Conservation (phyloP, 148 eudicot genomes). For the Arctostaphylos glauca region DNA sequence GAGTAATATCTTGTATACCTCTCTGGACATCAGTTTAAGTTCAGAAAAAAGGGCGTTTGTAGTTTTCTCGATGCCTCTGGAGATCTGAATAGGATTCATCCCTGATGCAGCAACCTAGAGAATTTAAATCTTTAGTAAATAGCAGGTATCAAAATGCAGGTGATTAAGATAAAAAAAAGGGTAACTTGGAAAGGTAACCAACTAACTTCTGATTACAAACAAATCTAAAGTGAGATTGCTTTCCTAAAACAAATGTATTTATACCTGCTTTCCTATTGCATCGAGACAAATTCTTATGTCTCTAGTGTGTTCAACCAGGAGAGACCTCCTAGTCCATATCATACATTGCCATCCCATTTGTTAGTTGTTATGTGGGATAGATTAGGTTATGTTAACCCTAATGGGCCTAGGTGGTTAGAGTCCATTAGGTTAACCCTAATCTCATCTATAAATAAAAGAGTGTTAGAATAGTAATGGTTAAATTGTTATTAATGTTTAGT, state of each 20-base stretch:
- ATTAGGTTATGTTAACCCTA: too few relatives aligned
- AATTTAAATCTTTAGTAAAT: constrained; percentile 32
- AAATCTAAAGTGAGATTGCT: background rate
- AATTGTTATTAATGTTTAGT: too few relatives aligned
- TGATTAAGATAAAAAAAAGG: background rate
- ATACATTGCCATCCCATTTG: background rate
- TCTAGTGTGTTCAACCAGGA: background rate
- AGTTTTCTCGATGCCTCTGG: constrained; percentile 83
- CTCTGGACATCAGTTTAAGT: constrained; percentile 76
- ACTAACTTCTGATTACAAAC: background rate
- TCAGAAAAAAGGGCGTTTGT: constrained; percentile 72
- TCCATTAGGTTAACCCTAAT: too few relatives aligned
- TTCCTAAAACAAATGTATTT: background rate
- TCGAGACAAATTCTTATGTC: background rate
- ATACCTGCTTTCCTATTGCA: background rate
- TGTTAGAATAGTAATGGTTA: too few relatives aligned
- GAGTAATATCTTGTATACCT: constrained; percentile 35
- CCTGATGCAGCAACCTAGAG: constrained; percentile 89
- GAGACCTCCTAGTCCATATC: background rate
- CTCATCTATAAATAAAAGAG: too few relatives aligned
- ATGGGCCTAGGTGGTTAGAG: too few relatives aligned
- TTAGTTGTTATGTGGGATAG: too few relatives aligned
- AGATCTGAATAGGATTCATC: constrained; percentile 70
- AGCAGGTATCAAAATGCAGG: background rate
- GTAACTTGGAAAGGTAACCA: background rate